Conservation (phyloP, 768 basidiomycete genomes). For the Russula olivacea region DNA sequence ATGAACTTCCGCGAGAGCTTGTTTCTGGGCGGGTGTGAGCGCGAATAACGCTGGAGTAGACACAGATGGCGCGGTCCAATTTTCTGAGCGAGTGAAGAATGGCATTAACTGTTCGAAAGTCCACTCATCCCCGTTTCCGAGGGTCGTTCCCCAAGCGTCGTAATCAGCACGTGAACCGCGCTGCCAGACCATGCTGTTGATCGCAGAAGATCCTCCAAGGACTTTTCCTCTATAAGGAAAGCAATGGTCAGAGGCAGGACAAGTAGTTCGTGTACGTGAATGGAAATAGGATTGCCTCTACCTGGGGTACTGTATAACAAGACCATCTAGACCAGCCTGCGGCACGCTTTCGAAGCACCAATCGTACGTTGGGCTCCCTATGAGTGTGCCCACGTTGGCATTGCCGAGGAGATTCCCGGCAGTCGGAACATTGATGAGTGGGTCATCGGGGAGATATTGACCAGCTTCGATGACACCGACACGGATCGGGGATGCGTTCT, state of each 20-base stretch:
- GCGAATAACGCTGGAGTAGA: slow-evolving; percentile 15
- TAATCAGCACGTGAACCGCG: slow-evolving; percentile 22
- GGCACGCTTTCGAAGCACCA: slow-evolving; percentile 23
- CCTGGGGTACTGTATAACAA: slow-evolving; percentile 21
- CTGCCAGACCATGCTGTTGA: slow-evolving; percentile 25
- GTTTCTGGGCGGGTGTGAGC: slow-evolving; percentile 10
- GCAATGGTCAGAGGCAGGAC: neutral
- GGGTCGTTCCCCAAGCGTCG: slow-evolving; percentile 18
- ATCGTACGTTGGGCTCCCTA: slow-evolving; percentile 23
- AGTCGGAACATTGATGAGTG: slow-evolving; percentile 22
- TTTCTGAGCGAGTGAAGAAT: slow-evolving; percentile 22
- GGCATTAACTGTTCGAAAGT: slow-evolving; percentile 19
- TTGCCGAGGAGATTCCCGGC: slow-evolving; percentile 23
- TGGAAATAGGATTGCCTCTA: neutral
- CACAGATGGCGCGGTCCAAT: slow-evolving; percentile 15
- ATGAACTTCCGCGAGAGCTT: slow-evolving; percentile 8
- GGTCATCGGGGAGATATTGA: slow-evolving; percentile 17
- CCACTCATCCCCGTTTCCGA: slow-evolving; percentile 22
- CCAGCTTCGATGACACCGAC: slow-evolving; percentile 25
- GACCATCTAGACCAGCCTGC: slow-evolving; percentile 19
- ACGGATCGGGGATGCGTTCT: slow-evolving; percentile 13
- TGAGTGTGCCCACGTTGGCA: slow-evolving; percentile 18
- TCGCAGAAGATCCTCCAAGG: slow-evolving; percentile 23
- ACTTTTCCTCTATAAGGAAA: slow-evolving; percentile 17
- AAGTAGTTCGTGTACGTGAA: neutral